These are phyloP conservation scores for Galium porrigens DNA, from an alignment of 305 asterid genomes.

Conservation along the genomic window DNA sequence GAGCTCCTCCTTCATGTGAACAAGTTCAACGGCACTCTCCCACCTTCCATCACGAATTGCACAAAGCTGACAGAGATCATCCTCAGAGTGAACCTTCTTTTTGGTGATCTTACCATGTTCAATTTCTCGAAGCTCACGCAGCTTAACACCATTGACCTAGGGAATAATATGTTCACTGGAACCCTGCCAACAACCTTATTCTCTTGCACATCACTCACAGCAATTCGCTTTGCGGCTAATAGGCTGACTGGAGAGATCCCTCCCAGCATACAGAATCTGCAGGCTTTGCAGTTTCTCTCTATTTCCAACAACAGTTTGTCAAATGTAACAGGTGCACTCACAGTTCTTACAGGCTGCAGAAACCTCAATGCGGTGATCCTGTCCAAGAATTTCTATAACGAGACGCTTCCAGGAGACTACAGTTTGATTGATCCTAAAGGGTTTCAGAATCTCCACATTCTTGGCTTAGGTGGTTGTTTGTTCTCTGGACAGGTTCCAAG, in stretches of 20 bases:
- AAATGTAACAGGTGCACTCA: conserved; percentile 49
- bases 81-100: conserved; percentile 53
- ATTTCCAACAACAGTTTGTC: conserved; percentile 62
- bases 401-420: conserved; percentile 36
- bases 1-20: conserved; percentile 60
- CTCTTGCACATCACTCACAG: conserved; percentile 52
- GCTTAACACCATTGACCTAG: conserved; percentile 56
- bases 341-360: conserved; percentile 47
- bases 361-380: conserved; percentile 55
- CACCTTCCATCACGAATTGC: conserved; percentile 58
- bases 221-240: conserved; percentile 66
- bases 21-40: conserved; percentile 51
- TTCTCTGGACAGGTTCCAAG: conserved; percentile 52
- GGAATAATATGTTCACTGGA: conserved; percentile 57
- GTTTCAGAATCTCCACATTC: conserved; percentile 44
- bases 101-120: conserved; percentile 55
- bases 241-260: conserved; percentile 46
- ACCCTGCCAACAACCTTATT: conserved; percentile 51
- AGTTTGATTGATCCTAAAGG: conserved; percentile 26
- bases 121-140: conserved; percentile 52
- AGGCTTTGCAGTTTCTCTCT: conserved; percentile 63
- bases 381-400: conserved; percentile 54
- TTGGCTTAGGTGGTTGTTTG: conserved; percentile 67
- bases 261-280: conserved; percentile 38
- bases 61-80: conserved; percentile 43